Evolutionary conservation across 2,329 filamentous ascomycete species (phyloP).

Genomic region (Lithohypha guttulata): DNA sequence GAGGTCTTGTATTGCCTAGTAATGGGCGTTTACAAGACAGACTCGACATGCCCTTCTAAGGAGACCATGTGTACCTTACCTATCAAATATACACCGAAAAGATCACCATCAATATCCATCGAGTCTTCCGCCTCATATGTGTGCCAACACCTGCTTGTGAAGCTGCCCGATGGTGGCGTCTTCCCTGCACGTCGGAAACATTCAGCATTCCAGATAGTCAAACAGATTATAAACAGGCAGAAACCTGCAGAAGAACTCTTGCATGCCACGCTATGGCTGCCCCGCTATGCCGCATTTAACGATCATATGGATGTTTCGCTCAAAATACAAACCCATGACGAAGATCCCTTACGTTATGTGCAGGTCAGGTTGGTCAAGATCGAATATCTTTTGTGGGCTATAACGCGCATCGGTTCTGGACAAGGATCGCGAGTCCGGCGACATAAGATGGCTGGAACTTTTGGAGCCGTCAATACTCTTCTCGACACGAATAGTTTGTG

Average conservation of each 20-base stretch:
- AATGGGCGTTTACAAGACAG: constrained; percentile 4
- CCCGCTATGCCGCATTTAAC: constrained; percentile 2
- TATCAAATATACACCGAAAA: constrained; percentile 7
- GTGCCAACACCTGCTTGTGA: not conserved
- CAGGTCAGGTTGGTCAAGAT: constrained; percentile 4
- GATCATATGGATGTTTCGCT: constrained; percentile 8
- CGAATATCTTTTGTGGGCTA: constrained; percentile 7
- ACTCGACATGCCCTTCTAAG: not conserved
- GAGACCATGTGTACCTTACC: constrained; percentile 1
- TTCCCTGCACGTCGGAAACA: not conserved
- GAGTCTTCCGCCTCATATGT: not conserved
- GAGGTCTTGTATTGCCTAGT: constrained; percentile 8
- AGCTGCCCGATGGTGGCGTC: not conserved
- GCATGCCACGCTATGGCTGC: constrained; percentile 2
- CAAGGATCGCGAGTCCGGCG: not conserved
- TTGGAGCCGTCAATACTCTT: not conserved
- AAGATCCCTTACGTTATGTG: not conserved
- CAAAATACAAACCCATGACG: not conserved
- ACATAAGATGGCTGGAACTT: not conserved
- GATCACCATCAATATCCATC: not conserved
- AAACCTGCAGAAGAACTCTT: constrained; percentile 1
- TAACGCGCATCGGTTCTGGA: constrained; percentile 1
- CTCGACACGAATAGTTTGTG: constrained; percentile 1
- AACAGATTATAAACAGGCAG: not conserved
- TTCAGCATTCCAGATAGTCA: not conserved